Percentiles rank a stretch among this genome's conserved stretches.
phyloP scores from a whole-genome alignment of 352 stramenopile species.

The Phytophthora kernoviae region DNA sequence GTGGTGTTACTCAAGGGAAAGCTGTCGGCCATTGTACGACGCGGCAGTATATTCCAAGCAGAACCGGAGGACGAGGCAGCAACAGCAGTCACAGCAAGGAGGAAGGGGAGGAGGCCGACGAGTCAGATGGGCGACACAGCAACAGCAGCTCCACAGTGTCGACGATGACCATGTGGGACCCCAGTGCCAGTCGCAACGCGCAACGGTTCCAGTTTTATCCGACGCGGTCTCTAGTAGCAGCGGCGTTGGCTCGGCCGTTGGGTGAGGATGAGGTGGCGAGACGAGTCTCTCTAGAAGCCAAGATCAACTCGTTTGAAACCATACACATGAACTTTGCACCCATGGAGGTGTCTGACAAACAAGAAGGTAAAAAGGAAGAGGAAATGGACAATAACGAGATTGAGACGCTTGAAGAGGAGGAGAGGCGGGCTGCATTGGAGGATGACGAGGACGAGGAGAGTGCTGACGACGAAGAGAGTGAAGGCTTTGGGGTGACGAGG shows the following conservation, averaged over 20 bases:
- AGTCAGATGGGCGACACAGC: not conserved
- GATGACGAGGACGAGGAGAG: slow-evolving; percentile 18
- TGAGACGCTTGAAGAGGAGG: slow-evolving; percentile 41
- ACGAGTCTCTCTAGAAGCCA: slow-evolving; percentile 20
- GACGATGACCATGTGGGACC: slow-evolving; percentile 35
- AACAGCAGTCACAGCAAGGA: slow-evolving; percentile 18
- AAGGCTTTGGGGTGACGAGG: slow-evolving; percentile 15
- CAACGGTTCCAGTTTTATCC: slow-evolving; percentile 47
- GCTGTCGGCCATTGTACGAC: slow-evolving; percentile 56
- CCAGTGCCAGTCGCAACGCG: slow-evolving; percentile 8
- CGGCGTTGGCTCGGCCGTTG: slow-evolving; percentile 32
- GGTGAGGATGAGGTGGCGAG: slow-evolving; percentile 30
- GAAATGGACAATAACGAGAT: slow-evolving; percentile 39
- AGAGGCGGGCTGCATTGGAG: slow-evolving; percentile 23
- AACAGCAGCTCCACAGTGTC: too few relatives aligned
- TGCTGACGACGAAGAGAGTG: slow-evolving; percentile 2
- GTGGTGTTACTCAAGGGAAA: slow-evolving; percentile 47
- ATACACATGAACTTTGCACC: slow-evolving; percentile 40
- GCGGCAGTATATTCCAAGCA: slow-evolving; percentile 36
- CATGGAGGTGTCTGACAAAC: slow-evolving; percentile 7
- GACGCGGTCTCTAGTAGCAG: slow-evolving; percentile 24
- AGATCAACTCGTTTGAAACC: slow-evolving; percentile 28
- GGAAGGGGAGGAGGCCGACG: slow-evolving; percentile 15
- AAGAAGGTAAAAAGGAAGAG: slow-evolving; percentile 27
- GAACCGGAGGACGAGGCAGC: slow-evolving; percentile 32